Conservation (phyloP, 2,329 filamentous ascomycete genomes). For the Calycina herbarum region DNA sequence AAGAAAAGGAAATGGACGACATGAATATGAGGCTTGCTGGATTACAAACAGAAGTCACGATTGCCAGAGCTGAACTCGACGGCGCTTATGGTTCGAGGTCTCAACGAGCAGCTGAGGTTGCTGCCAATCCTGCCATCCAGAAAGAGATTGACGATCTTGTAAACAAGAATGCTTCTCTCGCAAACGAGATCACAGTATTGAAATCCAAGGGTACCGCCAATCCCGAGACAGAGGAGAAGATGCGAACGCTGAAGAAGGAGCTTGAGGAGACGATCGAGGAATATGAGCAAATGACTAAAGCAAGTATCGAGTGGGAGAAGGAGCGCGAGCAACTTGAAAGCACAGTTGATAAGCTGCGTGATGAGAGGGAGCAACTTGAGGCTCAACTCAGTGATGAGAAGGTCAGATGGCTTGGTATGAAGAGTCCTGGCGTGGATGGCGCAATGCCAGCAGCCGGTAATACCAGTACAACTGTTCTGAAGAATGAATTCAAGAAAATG, state of each 20-base stretch:
- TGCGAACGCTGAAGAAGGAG: conserved; percentile 61
- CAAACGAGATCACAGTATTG: conserved; percentile 33
- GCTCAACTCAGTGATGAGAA: conserved; percentile 65
- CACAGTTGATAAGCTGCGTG: conserved; percentile 62
- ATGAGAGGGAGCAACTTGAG: conserved; percentile 64
- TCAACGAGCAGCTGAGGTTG: conserved; percentile 66
- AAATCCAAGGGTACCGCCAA: conserved; percentile 16
- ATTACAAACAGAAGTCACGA: conserved; percentile 78
- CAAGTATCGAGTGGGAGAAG: conserved; percentile 69
- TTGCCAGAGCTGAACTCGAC: conserved; percentile 87
- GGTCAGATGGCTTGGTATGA: conserved; percentile 64
- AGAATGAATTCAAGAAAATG: conserved; percentile 79
- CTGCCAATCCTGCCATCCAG: conserved; percentile 56
- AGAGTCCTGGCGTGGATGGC: conserved; percentile 48
- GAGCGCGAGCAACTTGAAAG: conserved; percentile 65
- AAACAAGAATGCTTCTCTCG: conserved; percentile 42
- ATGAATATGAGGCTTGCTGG: conserved; percentile 65
- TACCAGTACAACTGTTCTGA: conserved; percentile 67
- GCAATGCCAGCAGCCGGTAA: conserved; percentile 35
- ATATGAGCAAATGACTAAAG: conserved; percentile 69
- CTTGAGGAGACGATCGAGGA: conserved; percentile 67
- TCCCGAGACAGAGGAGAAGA: conserved; percentile 29
- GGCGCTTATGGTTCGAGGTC: conserved; percentile 84
- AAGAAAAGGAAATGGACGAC: conserved; percentile 51
- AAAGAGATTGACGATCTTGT: conserved; percentile 58